Conservation (phyloP, 108 stramenopile genomes). For the Cyclotella cryptica region DNA sequence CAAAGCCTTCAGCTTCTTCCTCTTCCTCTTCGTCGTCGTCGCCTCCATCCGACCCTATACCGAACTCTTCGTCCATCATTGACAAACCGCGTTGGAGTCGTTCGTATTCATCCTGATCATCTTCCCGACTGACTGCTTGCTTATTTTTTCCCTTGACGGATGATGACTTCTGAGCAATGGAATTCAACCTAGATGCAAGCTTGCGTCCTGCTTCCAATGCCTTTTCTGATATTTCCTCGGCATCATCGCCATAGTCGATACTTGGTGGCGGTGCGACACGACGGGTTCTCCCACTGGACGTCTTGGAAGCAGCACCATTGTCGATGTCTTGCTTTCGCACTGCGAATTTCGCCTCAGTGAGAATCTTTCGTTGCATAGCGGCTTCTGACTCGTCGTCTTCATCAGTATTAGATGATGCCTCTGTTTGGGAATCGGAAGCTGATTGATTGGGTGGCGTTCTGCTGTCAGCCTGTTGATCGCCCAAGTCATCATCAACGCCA, state of each 20-base stretch:
- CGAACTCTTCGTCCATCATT: conserved; percentile 87
- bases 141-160: conserved; percentile 46
- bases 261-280: conserved; percentile 24
- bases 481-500: conserved; percentile 35
- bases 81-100: conserved; percentile 63
- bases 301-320: conserved; percentile 10
- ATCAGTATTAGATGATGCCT: conserved; percentile 28
- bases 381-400: conserved; percentile 50
- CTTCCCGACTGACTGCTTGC: conserved; percentile 39
- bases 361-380: conserved; percentile 39
- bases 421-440: background rate
- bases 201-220: conserved; percentile 50
- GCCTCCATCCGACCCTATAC: conserved; percentile 54
- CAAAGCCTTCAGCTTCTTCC: conserved; percentile 54
- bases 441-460: conserved; percentile 11
- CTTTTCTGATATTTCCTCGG: conserved; percentile 57
- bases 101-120: conserved; percentile 68
- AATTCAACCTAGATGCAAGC: conserved; percentile 75
- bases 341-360: conserved; percentile 79
- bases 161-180: conserved; percentile 70
- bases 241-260: conserved; percentile 65
- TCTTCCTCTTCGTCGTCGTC: conserved; percentile 49
- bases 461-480: conserved; percentile 36
- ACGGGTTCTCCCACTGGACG: conserved; percentile 16
- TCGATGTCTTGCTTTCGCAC: conserved; percentile 71